phyloP scores from a whole-genome alignment of 352 stramenopile genomes.

The Phytophthora fragariae region DNA sequence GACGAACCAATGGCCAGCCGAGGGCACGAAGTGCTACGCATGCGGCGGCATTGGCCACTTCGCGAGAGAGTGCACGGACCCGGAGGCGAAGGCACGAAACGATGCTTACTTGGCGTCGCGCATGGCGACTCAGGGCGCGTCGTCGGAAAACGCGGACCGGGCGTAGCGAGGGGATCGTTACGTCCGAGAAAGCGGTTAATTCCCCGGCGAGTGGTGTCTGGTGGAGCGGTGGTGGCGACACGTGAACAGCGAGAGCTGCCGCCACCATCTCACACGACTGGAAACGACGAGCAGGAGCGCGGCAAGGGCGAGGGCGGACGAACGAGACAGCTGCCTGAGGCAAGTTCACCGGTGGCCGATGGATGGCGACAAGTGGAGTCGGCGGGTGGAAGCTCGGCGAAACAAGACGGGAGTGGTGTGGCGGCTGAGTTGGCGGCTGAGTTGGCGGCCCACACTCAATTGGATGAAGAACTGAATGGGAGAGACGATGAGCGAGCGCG shows the following conservation, averaged over 20 bases:
- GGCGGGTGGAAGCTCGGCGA: too few relatives aligned
- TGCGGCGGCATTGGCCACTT: neutral
- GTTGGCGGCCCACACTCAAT: neutral
- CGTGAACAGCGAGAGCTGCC: too few relatives aligned
- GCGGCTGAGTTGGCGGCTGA: too few relatives aligned
- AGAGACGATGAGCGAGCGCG: too few relatives aligned
- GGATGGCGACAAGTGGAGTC: too few relatives aligned
- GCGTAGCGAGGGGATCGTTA: neutral
- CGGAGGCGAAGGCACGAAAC: neutral
- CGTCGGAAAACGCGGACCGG: neutral
- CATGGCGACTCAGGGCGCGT: neutral
- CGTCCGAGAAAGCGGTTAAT: neutral
- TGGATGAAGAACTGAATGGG: neutral
- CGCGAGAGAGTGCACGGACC: neutral
- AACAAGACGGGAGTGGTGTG: neutral
- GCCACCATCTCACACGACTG: neutral
- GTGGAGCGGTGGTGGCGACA: neutral
- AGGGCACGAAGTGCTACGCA: neutral
- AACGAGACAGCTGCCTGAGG: too few relatives aligned
- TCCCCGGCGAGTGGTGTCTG: neutral
- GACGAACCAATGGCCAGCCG: neutral
- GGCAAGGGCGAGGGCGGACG: too few relatives aligned
- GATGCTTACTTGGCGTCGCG: neutral
- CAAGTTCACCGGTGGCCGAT: too few relatives aligned
- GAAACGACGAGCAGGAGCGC: neutral